These are phyloP conservation scores for Fonsecaea pugnacius DNA, from an alignment of 2,329 filamentous ascomycete genomes.

Conservation along the genomic window DNA sequence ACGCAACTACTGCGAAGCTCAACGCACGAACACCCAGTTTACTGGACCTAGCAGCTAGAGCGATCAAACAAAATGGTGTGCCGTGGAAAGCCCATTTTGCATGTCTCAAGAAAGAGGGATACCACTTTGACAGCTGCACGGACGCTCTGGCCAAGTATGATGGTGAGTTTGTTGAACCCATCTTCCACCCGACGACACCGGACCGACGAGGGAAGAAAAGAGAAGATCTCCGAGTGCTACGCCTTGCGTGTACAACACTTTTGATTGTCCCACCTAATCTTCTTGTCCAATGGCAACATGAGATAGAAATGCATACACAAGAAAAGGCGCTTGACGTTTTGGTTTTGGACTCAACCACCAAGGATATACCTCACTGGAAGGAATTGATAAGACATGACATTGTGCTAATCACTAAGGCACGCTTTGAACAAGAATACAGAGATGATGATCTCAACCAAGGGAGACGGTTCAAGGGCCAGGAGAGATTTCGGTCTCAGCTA, in stretches of 20 bases:
- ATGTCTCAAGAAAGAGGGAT: slow-evolving; percentile 51
- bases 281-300: slow-evolving; percentile 78
- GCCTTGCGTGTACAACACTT: slow-evolving; percentile 71
- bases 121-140: slow-evolving; percentile 60
- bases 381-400: slow-evolving; percentile 72
- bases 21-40: slow-evolving; percentile 64
- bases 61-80: slow-evolving; percentile 67
- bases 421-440: slow-evolving; percentile 71
- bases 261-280: slow-evolving; percentile 83
- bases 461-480: slow-evolving; percentile 50
- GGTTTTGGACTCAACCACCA: slow-evolving; percentile 59
- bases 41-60: slow-evolving; percentile 74
- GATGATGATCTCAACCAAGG: slow-evolving; percentile 56
- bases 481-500: slow-evolving; percentile 64
- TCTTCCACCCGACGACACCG: slow-evolving; percentile 46
- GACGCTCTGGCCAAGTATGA: slow-evolving; percentile 62
- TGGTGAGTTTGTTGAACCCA: slow-evolving; percentile 63
- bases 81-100: slow-evolving; percentile 73
- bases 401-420: slow-evolving; percentile 73
- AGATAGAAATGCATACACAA: slow-evolving; percentile 77
- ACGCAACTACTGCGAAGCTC: slow-evolving; percentile 46
- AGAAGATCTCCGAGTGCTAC: slow-evolving; percentile 50
- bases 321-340: slow-evolving; percentile 65
- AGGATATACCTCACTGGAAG: slow-evolving; percentile 60
- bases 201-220: slow-evolving; percentile 43